Evolutionary conservation across 2,329 filamentous ascomycete species (phyloP), one percentile per base, ranked within the genome.

Genomic region (Onygena corvina): DNA sequence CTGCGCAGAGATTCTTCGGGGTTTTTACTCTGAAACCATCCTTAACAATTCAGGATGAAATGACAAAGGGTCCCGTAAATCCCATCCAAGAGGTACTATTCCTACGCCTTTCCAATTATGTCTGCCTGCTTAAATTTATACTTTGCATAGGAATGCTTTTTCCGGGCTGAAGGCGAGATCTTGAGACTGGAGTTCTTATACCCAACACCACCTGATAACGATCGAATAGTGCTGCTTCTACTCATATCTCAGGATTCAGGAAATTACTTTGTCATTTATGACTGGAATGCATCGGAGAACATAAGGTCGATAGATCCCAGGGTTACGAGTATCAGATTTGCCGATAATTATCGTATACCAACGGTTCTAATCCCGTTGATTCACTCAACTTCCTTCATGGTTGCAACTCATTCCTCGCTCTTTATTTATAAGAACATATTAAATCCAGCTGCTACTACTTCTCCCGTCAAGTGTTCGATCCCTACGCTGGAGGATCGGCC

Each of bases 161-260:
- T 73, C 52, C 61, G 64, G 40, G 70, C 87, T 5, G 76, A 80
- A 5, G 88, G 86, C 1, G 73, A 81, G n/a, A 86, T 96, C 49
- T 74, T 90, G 58, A 84, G 86, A 57, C 81, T 95, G 73, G 84
- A 88, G 18, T 98, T 96, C 55, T 72, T 98, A 2, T 79, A 84
- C 52, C 85, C 88, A 5, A 73, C 74, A 7, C 66, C 75, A 0
- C 75, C 79, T 48, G 81, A 89, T 52, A 74, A 79, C 7, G 72
- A 81, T 48, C 80, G 81, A 57, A 77, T 93, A 36, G 81, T 93
- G n/a, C 72, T 96, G 2, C 69, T 94, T 8, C 68, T 94, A 18
- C 64, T 83, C 16, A 64, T 79, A 14, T 62, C 66, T 40, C 62
- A 64, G 51, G 60, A 68, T 21, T 64, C 70, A 2, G 49, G 62